Conservation (phyloP, 768 basidiomycete species). For the Trametes maxima region DNA sequence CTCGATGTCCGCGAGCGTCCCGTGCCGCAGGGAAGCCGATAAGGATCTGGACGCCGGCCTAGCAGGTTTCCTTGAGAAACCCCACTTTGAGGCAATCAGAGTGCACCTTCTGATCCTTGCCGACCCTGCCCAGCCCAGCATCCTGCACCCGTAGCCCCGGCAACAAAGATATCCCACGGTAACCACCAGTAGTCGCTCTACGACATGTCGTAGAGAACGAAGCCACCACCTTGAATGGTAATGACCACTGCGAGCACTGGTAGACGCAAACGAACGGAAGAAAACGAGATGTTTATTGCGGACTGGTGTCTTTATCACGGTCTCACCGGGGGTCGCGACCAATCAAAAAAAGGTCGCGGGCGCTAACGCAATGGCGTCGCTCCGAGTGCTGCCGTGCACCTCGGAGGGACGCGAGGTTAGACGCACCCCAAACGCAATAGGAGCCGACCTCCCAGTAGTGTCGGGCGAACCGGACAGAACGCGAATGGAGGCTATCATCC, state of each 20-base stretch:
- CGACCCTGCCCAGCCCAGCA: not conserved
- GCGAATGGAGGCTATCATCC: too few relatives aligned
- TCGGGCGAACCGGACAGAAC: too few relatives aligned
- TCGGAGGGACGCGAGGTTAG: not conserved
- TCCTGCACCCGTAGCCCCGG: slow-evolving; percentile 1
- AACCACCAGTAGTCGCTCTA: too few relatives aligned
- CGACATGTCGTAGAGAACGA: too few relatives aligned
- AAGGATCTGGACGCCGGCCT: not conserved
- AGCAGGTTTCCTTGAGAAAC: not conserved
- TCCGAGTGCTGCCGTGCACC: not conserved
- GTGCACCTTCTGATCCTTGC: slow-evolving; percentile 7
- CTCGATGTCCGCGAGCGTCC: slow-evolving; percentile 3
- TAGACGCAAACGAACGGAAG: too few relatives aligned
- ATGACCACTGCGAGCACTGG: too few relatives aligned
- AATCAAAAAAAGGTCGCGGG: slow-evolving; percentile 5
- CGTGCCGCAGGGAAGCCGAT: not conserved
- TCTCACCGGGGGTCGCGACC: not conserved
- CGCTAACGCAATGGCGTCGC: not conserved
- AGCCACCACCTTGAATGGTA: too few relatives aligned
- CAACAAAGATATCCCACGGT: not conserved
- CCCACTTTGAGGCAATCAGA: not conserved
- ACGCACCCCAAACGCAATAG: not conserved
- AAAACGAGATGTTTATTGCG: too few relatives aligned
- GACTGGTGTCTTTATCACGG: too few relatives aligned
- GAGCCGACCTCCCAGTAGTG: too few relatives aligned